Evolutionary conservation across 1,139 yeast species (phyloP), one percentile per base, ranked within the genome.

Genomic region (Starmera stellimalicola): DNA sequence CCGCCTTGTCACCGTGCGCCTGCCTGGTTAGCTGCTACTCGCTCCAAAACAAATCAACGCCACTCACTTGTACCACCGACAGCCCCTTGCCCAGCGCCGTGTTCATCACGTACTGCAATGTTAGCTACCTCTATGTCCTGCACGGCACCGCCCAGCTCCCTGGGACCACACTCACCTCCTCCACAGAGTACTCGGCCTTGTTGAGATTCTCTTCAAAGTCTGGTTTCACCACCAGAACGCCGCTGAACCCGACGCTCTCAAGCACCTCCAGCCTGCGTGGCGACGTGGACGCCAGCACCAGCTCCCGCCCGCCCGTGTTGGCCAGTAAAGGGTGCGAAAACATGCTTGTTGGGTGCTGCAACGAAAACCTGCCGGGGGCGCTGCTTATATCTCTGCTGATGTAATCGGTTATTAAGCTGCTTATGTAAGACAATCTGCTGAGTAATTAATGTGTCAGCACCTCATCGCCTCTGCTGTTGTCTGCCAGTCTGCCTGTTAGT

Each of bases 241-340:
- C 52, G 1, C 56, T 37, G 33, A 88, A 58, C 0, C 87, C 87
- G 45, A 88, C 58, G 47, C 81, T 77, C 12, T 58, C 47, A 25
- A 91, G 52, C 16, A 91, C 79, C 39, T 82, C 83, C 35, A 62
- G 58, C 36, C 98, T 61, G 40, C 96, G 66, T 2, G 94, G 93
- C 0, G 96, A 87, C 2, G 82, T 69, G 2, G 95, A 84, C 1
- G 95, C 96, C 11, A 91, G 63, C 3, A 85, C 62, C 17, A 85
- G 61, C 25, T 60, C 39, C 42, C 46, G 58, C 3, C 43, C 31
- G 3, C 41, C 20, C 4, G 69, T 44, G 29, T 50, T 45, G 1
- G 54, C 46, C 36, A 57, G 53, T 5, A 65, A 38, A 2, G 63
- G 58, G 35, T 61, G 59, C 16, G 44, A 42, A 37, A 55, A 47